Percentiles rank a stretch among this genome's conserved stretches.
Conservation (phyloP, 129 eudicot genomes). For the Saussurea involucrata region DNA sequence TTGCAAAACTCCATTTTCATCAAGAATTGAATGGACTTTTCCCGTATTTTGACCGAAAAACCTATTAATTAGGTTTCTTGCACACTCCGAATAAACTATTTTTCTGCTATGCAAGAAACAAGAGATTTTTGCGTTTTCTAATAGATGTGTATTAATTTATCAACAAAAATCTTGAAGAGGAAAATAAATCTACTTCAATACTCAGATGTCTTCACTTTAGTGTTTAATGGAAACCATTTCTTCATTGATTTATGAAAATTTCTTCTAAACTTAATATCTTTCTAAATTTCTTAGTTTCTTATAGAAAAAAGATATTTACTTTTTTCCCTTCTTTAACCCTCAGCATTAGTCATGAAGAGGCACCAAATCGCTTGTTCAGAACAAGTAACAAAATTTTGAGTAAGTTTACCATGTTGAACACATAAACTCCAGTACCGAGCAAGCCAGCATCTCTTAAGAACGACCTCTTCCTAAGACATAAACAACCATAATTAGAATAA, state of each 20-base stretch:
- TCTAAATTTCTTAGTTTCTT: background rate
- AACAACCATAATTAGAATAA: slow-evolving; percentile 29
- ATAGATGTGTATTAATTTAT: background rate
- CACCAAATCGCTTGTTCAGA: background rate
- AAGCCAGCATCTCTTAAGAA: slow-evolving; percentile 93
- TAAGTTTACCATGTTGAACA: slow-evolving; percentile 56
- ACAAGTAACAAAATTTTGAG: background rate
- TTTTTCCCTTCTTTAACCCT: background rate
- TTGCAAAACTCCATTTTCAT: too few species aligned
- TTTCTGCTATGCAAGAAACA: background rate
- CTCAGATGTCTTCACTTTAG: background rate
- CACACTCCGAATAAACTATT: background rate
- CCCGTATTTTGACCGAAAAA: too few species aligned
- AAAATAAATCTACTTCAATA: background rate
- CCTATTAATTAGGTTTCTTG: background rate
- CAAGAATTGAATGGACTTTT: too few species aligned
- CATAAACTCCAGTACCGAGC: slow-evolving; percentile 84
- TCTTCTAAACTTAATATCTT: background rate
- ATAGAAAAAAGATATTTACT: background rate
- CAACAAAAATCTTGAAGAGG: background rate
- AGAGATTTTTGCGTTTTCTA: background rate
- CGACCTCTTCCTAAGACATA: slow-evolving; percentile 71
- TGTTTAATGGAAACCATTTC: background rate
- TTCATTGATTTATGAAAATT: background rate
- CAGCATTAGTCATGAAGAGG: background rate